Base-by-base conservation (phyloP, 352 stramenopile genomes). In the Pythium coloratum region DNA sequence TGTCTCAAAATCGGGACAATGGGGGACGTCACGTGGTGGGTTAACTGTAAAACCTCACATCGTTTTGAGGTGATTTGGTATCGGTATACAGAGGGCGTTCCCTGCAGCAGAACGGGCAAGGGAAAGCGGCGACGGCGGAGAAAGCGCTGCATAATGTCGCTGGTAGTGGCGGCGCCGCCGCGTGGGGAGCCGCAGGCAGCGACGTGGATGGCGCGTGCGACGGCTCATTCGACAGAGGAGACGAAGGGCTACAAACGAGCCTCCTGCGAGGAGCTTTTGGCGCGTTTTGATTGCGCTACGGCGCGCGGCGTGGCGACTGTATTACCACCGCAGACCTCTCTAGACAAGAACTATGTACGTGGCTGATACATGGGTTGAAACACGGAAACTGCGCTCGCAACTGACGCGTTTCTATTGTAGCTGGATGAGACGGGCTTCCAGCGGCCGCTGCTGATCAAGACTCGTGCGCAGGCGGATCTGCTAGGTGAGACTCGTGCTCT, bases 401-500 rank as follows among this genome's bases (percentile, higher is more conserved):
- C 24, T 20, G 24, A 58, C 51, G 28, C n/a, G 32, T 4, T 24
- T 9, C 13, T 20, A 54, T 6, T 63, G 24, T 44, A 79, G 73
- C 59, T 79, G 44, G 56, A 70, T 20, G 55, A 57, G 18, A 72
- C 66, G 26, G 73, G 73, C 9, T 79, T 79, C 47, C 44, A 59
- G 6, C 38, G 40, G 20, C 70, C 73, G 42, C 64, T 79, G 28
- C 30, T 79, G 24, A 49, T 72, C 32, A 30, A 47, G 8, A 69
- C 55, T 32, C 67, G 70, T 0, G 55, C 54, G 16, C 73, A 80
- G 55, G 59, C 73, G n/a, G 73, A 69, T 2, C 40, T 80, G 13
- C 26, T 51, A 46, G 73, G 73, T 80, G 53, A 57, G 66, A 56
- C 54, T 47, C 20, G 28, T 36, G 24, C 16, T 10, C 44, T 32